A percentile compares a stretch with the other conserved stretches of the same genome.
Evolutionary conservation across 768 basidiomycete genomes (phyloP).

Genomic region (Jaapia argillacea): DNA sequence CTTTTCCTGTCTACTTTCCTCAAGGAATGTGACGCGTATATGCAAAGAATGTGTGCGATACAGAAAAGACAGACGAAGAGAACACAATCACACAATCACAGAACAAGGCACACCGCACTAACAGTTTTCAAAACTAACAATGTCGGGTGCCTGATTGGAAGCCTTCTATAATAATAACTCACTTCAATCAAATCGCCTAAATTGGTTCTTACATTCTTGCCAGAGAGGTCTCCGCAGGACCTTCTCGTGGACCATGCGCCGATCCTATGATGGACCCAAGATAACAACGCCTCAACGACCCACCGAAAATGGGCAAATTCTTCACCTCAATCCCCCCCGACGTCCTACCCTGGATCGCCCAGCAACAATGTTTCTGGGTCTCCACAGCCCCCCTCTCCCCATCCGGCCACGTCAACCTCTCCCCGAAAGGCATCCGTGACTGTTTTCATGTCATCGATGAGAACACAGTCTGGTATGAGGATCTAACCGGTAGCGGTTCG

Average conservation of each 20-base stretch:
- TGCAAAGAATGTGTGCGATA: too few relatives aligned
- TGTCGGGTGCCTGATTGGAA: too few relatives aligned
- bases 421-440: slow-evolving; percentile 52
- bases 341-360: slow-evolving; percentile 43
- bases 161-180: too few relatives aligned
- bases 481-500: slow-evolving; percentile 59
- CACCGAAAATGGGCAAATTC: slow-evolving; percentile 40
- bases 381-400: slow-evolving; percentile 49
- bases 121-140: too few relatives aligned
- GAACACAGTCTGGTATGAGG: slow-evolving; percentile 62
- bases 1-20: too few relatives aligned
- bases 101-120: too few relatives aligned
- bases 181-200: too few relatives aligned
- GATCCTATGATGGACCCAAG: not conserved
- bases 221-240: not conserved
- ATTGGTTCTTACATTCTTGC: not conserved
- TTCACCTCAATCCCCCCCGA: slow-evolving; percentile 45
- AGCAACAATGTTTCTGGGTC: slow-evolving; percentile 67
- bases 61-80: too few relatives aligned
- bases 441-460: slow-evolving; percentile 50
- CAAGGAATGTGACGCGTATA: too few relatives aligned
- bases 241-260: not conserved
- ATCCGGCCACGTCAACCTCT: slow-evolving; percentile 57
- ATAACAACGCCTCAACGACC: not conserved
- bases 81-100: too few relatives aligned